Evolutionary conservation across 768 basidiomycete genomes (phyloP).

Genomic region (Phlebiopsis gigantea): DNA sequence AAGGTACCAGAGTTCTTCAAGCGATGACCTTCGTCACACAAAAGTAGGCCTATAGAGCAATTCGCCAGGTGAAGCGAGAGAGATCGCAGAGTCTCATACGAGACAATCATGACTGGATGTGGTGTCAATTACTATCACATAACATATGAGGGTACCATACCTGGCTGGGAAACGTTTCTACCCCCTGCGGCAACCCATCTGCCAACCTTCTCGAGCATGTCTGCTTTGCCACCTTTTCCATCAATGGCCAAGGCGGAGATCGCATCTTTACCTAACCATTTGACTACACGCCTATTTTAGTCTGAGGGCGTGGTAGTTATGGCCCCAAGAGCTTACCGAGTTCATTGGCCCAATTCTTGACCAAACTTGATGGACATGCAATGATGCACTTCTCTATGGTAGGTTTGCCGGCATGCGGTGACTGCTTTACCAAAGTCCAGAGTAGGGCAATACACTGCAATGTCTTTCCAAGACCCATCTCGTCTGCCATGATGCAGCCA

Average conservation of each 20-base stretch:
- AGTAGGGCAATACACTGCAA: slow-evolving; percentile 93
- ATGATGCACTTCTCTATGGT: slow-evolving; percentile 98
- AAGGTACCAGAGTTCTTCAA: slow-evolving; percentile 87
- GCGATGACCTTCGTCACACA: slow-evolving; percentile 96
- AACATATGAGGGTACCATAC: slow-evolving; percentile 33
- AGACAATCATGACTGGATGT: slow-evolving; percentile 88
- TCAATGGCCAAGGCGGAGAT: slow-evolving; percentile 85
- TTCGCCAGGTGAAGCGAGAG: slow-evolving; percentile 70
- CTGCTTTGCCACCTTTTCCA: slow-evolving; percentile 84
- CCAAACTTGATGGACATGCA: slow-evolving; percentile 92
- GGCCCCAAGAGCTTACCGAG: slow-evolving; percentile 48
- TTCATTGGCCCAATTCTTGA: slow-evolving; percentile 99
- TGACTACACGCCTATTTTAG: slow-evolving; percentile 50
- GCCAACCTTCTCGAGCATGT: slow-evolving; percentile 70
- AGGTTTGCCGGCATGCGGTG: slow-evolving; percentile 78
- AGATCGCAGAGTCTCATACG: slow-evolving; percentile 91
- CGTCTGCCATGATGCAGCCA: slow-evolving; percentile 99
- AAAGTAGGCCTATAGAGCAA: slow-evolving; percentile 83
- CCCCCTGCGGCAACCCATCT: slow-evolving; percentile 90
- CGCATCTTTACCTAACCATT: slow-evolving; percentile 90
- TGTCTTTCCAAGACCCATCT: slow-evolving; percentile 98
- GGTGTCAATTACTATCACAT: background rate
- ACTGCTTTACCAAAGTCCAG: slow-evolving; percentile 95
- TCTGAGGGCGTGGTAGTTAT: background rate
- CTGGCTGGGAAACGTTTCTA: slow-evolving; percentile 87